Conservation (phyloP, 768 basidiomycete species). For the Termitomyces titanicus region DNA sequence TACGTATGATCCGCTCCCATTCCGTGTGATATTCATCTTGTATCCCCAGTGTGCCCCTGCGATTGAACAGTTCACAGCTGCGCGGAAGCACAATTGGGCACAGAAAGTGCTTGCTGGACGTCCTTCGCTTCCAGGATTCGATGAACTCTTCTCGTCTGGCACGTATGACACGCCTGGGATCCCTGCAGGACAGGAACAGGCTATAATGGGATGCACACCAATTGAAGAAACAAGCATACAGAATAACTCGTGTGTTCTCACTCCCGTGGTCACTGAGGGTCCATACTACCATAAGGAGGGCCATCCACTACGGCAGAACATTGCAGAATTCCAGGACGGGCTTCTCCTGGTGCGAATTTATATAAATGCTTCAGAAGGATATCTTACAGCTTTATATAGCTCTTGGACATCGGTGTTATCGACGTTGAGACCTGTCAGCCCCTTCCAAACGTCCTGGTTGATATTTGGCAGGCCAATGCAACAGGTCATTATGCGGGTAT, state of each 20-base stretch:
- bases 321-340: constrained; percentile 51
- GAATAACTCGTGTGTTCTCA: constrained; percentile 52
- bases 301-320: constrained; percentile 50
- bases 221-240: constrained; percentile 45
- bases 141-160: constrained; percentile 39
- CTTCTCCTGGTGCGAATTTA: constrained; percentile 35
- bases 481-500: constrained; percentile 51
- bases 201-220: constrained; percentile 41
- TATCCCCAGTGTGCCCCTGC: constrained; percentile 45
- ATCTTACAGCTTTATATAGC: constrained; percentile 23
- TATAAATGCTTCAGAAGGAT: not conserved
- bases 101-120: constrained; percentile 39
- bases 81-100: constrained; percentile 44
- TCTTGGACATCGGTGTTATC: constrained; percentile 55
- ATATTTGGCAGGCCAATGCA: constrained; percentile 58
- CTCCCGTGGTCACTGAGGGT: constrained; percentile 51
- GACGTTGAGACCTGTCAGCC: constrained; percentile 56
- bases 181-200: constrained; percentile 23
- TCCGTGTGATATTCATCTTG: not conserved
- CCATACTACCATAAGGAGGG: constrained; percentile 50
- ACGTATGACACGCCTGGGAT: constrained; percentile 29
- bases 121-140: constrained; percentile 33
- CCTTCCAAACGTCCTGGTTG: constrained; percentile 52
- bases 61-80: constrained; percentile 46
- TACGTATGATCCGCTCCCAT: constrained; percentile 20